Percentiles rank a stretch among this genome's conserved stretches.
phyloP scores from a whole-genome alignment of 2,329 filamentous ascomycete species.

The Ambrosiella cleistominuta region DNA sequence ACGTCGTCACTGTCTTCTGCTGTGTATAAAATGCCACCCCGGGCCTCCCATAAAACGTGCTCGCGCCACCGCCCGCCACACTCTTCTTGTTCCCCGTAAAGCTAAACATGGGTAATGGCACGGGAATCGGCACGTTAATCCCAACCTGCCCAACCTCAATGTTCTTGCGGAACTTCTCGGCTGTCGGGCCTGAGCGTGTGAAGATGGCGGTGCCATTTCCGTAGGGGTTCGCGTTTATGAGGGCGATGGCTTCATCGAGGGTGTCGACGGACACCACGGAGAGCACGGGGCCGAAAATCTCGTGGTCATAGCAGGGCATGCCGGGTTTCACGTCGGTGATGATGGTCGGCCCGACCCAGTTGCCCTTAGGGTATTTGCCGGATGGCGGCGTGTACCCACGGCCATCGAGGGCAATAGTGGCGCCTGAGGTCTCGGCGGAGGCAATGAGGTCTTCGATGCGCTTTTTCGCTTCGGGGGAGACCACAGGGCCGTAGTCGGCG shows the following conservation, averaged over 20 bases:
- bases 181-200: conserved; percentile 59
- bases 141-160: conserved; percentile 77
- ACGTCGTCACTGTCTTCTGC: conserved; percentile 86
- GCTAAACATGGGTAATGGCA: conserved; percentile 53
- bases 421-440: conserved; percentile 63
- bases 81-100: conserved; percentile 75
- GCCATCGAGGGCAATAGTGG: conserved; percentile 67
- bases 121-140: conserved; percentile 67
- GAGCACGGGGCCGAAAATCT: conserved; percentile 73
- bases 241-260: conserved; percentile 59
- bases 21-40: conserved; percentile 93
- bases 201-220: conserved; percentile 78
- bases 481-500: conserved; percentile 66
- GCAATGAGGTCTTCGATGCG: conserved; percentile 61
- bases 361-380: conserved; percentile 57
- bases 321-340: conserved; percentile 63
- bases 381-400: conserved; percentile 48
- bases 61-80: conserved; percentile 78
- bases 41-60: conserved; percentile 87
- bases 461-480: conserved; percentile 60
- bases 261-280: conserved; percentile 65
- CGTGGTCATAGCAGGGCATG: conserved; percentile 72
- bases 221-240: conserved; percentile 77
- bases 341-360: conserved; percentile 64
- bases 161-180: conserved; percentile 58